Conservation (phyloP, 2,329 filamentous ascomycete species). For the Fusarium sp. region DNA sequence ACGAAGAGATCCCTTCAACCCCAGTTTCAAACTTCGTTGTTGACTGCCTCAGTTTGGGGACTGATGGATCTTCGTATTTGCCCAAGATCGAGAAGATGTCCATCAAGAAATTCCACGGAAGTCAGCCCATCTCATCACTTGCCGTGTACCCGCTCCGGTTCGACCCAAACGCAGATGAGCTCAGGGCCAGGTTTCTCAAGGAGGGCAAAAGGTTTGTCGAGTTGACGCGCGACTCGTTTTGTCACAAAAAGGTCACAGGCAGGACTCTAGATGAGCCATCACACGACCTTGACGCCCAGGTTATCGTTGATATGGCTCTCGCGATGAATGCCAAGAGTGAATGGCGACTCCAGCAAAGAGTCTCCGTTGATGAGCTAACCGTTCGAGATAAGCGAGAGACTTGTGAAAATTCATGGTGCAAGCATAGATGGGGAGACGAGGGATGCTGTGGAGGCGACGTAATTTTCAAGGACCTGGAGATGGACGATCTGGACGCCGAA, state of each 20-base stretch:
- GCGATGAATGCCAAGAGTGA: too few species aligned
- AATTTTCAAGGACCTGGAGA: conserved; percentile 5
- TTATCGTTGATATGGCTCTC: too few species aligned
- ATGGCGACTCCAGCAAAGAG: too few species aligned
- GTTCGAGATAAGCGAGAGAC: not conserved
- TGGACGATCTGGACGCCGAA: not conserved
- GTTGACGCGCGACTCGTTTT: too few species aligned
- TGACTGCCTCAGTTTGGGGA: conserved; percentile 23
- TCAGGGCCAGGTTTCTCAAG: not conserved
- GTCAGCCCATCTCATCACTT: conserved; percentile 5
- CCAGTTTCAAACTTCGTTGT: conserved; percentile 4
- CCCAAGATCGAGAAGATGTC: conserved; percentile 16
- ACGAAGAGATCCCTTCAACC: too few species aligned
- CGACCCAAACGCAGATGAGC: not conserved
- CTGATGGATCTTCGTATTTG: conserved; percentile 15
- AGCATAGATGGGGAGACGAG: not conserved
- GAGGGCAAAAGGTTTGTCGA: too few species aligned
- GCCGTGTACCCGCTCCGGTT: conserved; percentile 22
- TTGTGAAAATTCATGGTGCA: not conserved
- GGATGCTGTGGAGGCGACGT: conserved; percentile 16
- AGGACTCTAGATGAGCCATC: too few species aligned
- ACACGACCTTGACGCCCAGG: too few species aligned
- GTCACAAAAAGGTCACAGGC: too few species aligned
- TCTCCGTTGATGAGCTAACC: too few species aligned
- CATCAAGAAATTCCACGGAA: conserved; percentile 26